phyloP scores from a whole-genome alignment of 805 yeast genomes.

The Danielia oregonensis region DNA sequence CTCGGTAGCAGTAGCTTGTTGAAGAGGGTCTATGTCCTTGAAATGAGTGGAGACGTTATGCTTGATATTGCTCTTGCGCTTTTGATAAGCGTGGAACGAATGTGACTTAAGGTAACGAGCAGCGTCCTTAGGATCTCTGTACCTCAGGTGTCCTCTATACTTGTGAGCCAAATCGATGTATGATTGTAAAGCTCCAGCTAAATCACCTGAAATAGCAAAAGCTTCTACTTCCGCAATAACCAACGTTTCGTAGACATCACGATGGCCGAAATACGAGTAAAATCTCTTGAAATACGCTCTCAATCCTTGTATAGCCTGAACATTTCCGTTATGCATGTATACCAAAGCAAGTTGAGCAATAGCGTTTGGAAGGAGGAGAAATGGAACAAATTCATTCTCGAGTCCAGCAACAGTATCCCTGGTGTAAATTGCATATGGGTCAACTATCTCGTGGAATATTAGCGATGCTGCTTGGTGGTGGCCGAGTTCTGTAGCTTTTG shows the following conservation, averaged over 20 bases:
- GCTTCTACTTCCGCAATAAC: constrained; percentile 29
- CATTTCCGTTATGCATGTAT: constrained; percentile 25
- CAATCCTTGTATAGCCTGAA: constrained; percentile 26
- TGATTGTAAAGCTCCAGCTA: constrained; percentile 19
- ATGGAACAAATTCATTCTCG: constrained; percentile 24
- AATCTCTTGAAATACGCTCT: constrained; percentile 34
- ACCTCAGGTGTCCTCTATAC: constrained; percentile 17
- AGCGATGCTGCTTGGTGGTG: constrained; percentile 30
- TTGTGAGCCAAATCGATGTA: constrained; percentile 19
- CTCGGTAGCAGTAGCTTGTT: constrained; percentile 2
- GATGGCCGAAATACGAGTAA: constrained; percentile 32
- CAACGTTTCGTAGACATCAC: constrained; percentile 24
- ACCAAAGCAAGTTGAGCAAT: constrained; percentile 26
- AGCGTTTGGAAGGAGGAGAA: constrained; percentile 26
- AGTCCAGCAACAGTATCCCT: constrained; percentile 9
- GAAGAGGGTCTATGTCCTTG: neutral
- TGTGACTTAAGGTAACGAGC: constrained; percentile 10
- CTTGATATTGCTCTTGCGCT: constrained; percentile 13
- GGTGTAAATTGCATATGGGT: constrained; percentile 18
- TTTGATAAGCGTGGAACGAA: constrained; percentile 7
- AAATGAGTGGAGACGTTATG: constrained; percentile 5
- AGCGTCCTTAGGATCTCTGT: constrained; percentile 6
- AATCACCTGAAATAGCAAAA: constrained; percentile 19
- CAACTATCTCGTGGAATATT: constrained; percentile 34
- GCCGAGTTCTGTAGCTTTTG: constrained; percentile 20